Conservation (phyloP, 2,329 filamentous ascomycete species). For the Ustulina deusta region DNA sequence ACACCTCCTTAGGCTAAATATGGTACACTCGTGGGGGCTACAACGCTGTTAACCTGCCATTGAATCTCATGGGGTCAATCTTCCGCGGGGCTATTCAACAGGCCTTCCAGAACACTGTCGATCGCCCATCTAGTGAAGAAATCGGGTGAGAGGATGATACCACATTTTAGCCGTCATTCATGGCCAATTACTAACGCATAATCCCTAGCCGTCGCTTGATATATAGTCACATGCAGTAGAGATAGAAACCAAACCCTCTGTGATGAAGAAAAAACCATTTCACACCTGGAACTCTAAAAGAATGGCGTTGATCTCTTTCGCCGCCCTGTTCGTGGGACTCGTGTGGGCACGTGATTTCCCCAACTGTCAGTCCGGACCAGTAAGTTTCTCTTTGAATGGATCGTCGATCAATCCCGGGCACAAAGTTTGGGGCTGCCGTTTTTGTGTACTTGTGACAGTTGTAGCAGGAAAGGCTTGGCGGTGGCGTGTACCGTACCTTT, state of each 20-base stretch:
- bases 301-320: slow-evolving; percentile 25
- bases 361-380: slow-evolving; percentile 47
- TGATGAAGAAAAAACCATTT: not conserved
- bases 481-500: not conserved
- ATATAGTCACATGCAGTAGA: slow-evolving; percentile 7
- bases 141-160: slow-evolving; percentile 10
- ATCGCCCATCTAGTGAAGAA: not conserved
- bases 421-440: not conserved
- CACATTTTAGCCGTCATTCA: slow-evolving; percentile 30
- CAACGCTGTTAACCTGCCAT: not conserved
- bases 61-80: slow-evolving; percentile 18
- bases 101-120: slow-evolving; percentile 7
- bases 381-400: slow-evolving; percentile 31
- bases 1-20: slow-evolving; percentile 33
- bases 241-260: not conserved
- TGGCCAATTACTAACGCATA: not conserved
- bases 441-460: not conserved
- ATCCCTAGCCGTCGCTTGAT: not conserved
- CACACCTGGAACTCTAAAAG: not conserved
- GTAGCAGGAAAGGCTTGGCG: not conserved
- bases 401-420: not conserved
- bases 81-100: slow-evolving; percentile 14
- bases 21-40: not conserved
- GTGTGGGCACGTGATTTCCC: slow-evolving; percentile 46
- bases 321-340: slow-evolving; percentile 35